These are phyloP conservation scores for Candida gigantensis DNA, from an alignment of 1,139 yeast species.

Conservation along the genomic window DNA sequence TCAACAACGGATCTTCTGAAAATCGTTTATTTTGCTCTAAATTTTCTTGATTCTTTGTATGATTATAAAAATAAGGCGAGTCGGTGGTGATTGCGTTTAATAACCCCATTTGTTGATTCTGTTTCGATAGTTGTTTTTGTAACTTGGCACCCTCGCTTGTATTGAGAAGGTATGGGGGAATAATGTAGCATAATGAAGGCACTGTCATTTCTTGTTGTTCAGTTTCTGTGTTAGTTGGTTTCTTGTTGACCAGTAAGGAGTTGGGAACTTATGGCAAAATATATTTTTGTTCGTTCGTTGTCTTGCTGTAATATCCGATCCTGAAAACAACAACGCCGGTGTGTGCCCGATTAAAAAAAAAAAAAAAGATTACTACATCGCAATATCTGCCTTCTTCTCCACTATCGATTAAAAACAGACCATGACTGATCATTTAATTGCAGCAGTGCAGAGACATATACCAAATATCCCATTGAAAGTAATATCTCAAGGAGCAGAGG, in stretches of 20 bases:
- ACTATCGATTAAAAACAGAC: neutral
- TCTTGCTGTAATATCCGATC: no score
- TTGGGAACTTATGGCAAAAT: no score
- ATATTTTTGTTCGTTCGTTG: no score
- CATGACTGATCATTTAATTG: constrained; percentile 47
- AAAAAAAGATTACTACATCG: neutral
- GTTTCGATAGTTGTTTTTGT: constrained; percentile 24
- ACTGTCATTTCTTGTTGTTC: neutral
- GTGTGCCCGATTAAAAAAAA: neutral
- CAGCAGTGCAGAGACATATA: constrained; percentile 42
- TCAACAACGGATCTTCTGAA: constrained; percentile 32
- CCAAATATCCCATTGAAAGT: constrained; percentile 51
- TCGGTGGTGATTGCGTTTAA: constrained; percentile 29
- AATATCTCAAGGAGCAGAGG: constrained; percentile 95
- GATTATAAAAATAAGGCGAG: constrained; percentile 25
- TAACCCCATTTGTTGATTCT: constrained; percentile 28
- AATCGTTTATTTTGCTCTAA: constrained; percentile 19
- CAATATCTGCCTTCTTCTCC: neutral
- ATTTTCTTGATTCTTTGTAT: constrained; percentile 5
- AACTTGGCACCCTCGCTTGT: constrained; percentile 39
- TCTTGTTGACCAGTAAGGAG: no score
- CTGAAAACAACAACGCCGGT: no score
- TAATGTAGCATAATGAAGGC: constrained; percentile 27
- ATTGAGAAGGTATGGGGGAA: constrained; percentile 47
- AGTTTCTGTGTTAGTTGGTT: constrained; percentile 1